Evolutionary conservation across 2,329 filamentous ascomycete genomes (phyloP).

Genomic region (Colletotrichum sp.): DNA sequence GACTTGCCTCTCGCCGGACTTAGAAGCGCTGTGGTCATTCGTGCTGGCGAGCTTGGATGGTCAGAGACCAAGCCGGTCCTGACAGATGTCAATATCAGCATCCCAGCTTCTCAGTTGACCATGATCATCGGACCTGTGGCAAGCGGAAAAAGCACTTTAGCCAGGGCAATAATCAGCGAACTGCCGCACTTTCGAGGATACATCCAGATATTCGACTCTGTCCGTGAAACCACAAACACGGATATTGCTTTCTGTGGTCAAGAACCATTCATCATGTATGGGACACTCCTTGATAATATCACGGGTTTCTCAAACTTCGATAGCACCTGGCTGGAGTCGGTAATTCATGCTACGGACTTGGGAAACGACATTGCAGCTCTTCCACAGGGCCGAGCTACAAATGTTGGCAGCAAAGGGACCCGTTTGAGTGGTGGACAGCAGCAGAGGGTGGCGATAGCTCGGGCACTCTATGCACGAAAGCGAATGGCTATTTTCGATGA

Average conservation of each 20-base stretch:
- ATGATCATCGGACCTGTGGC: constrained; percentile 43
- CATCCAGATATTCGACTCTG: constrained; percentile 3
- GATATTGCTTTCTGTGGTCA: constrained; percentile 37
- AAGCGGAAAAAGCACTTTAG: constrained; percentile 43
- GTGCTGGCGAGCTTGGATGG: constrained; percentile 34
- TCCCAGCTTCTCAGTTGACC: constrained; percentile 34
- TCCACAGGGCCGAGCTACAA: constrained; percentile 34
- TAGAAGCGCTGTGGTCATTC: not conserved
- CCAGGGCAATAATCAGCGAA: constrained; percentile 37
- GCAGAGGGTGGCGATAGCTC: constrained; percentile 47
- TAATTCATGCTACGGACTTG: constrained; percentile 37
- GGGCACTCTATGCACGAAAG: constrained; percentile 48
- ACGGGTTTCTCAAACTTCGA: constrained; percentile 33
- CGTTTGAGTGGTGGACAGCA: constrained; percentile 49
- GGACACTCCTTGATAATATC: constrained; percentile 40
- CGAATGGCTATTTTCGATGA: constrained; percentile 51
- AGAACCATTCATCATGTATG: constrained; percentile 34
- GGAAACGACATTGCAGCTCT: constrained; percentile 35
- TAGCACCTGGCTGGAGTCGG: constrained; percentile 29
- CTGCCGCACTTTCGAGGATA: constrained; percentile 18
- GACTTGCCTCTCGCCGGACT: not conserved
- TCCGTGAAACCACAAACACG: not conserved
- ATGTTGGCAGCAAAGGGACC: constrained; percentile 44
- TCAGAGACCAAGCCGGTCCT: constrained; percentile 26
- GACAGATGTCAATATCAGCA: constrained; percentile 31